These are phyloP conservation scores for Manihot esculenta DNA, from an alignment of 441 rosid species.

Conservation along the genomic window DNA sequence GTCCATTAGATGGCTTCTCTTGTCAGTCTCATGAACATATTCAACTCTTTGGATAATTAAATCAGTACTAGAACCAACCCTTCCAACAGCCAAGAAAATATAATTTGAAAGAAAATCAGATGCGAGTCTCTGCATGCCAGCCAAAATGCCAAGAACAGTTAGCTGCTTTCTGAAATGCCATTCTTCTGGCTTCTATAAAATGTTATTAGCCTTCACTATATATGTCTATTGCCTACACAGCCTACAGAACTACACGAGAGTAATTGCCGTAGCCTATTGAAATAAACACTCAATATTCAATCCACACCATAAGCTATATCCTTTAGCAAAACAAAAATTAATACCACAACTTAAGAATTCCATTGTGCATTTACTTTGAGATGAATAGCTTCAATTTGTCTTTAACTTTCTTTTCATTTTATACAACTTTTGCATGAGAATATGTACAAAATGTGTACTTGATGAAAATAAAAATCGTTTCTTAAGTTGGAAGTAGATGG, in stretches of 20 bases:
- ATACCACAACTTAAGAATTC: not conserved
- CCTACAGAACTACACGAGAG: not conserved
- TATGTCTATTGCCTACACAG: conserved; percentile 1
- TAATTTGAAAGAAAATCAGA: conserved; percentile 85
- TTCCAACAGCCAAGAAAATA: conserved; percentile 86
- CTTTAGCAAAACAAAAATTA: not conserved
- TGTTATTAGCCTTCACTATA: not conserved
- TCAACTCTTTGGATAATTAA: conserved; percentile 89
- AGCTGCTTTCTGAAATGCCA: not conserved
- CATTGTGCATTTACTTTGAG: not conserved
- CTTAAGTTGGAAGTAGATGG: not conserved
- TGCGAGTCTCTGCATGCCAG: conserved; percentile 78
- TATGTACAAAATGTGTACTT: not conserved
- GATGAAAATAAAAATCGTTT: not conserved
- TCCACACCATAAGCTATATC: not conserved
- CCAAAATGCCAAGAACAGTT: not conserved
- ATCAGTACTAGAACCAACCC: conserved; percentile 95
- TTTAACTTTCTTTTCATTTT: not conserved
- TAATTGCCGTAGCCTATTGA: not conserved
- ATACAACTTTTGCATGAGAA: not conserved
- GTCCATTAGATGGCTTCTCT: conserved; percentile 96
- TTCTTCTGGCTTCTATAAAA: not conserved
- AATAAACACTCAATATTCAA: not conserved
- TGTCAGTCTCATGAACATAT: conserved; percentile 75
- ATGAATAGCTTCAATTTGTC: not conserved